These are phyloP conservation scores for Saccharomycodes ludwigii DNA, from an alignment of 805 yeast species.

Conservation along the genomic window DNA sequence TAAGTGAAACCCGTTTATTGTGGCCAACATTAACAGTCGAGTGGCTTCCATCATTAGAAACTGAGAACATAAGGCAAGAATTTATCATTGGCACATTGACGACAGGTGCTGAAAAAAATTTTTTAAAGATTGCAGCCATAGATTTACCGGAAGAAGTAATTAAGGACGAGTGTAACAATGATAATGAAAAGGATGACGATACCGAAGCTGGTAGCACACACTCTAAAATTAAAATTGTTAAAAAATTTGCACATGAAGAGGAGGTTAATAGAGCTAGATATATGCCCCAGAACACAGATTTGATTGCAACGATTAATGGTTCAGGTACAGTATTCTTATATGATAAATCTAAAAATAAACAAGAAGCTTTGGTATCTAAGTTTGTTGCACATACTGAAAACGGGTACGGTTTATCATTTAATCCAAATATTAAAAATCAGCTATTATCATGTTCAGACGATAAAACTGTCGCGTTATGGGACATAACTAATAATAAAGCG, in stretches of 20 bases:
- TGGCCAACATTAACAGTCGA: constrained; percentile 79
- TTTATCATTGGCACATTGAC: constrained; percentile 57
- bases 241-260: constrained; percentile 46
- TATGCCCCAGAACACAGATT: constrained; percentile 45
- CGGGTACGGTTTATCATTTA: constrained; percentile 72
- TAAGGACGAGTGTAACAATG: constrained; percentile 15
- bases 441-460: constrained; percentile 60
- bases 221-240: constrained; percentile 45
- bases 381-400: constrained; percentile 47
- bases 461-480: constrained; percentile 49
- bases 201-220: constrained; percentile 10
- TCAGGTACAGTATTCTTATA: constrained; percentile 48
- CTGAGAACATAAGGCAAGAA: constrained; percentile 29
- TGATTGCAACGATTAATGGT: constrained; percentile 59
- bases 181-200: constrained; percentile 16
- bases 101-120: constrained; percentile 54
- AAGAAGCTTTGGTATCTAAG: constrained; percentile 17
- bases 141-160: constrained; percentile 38
- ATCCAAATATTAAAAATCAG: constrained; percentile 32
- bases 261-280: constrained; percentile 67
- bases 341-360: constrained; percentile 22
- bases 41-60: constrained; percentile 46
- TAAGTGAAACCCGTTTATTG: constrained; percentile 63
- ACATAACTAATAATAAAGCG: constrained; percentile 20
- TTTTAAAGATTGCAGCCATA: constrained; percentile 52